Percentiles rank a stretch among this genome's conserved stretches.
These are phyloP conservation scores for Boletus sp. DNA, from an alignment of 768 basidiomycete genomes.

Conservation along the genomic window DNA sequence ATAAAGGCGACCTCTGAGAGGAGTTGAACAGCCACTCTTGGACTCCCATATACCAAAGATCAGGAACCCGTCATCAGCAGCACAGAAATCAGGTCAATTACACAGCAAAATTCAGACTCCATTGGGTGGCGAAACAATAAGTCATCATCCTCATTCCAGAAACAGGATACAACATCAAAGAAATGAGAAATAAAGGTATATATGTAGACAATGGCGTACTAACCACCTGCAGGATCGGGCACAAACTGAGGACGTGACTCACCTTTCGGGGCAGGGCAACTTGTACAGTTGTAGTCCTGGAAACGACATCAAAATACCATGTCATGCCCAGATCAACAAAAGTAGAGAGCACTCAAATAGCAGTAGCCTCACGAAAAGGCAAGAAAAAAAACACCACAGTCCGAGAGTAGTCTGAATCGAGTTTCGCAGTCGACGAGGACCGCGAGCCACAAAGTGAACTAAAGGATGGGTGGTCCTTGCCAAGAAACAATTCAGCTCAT, in stretches of 20 bases:
- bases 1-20: background rate
- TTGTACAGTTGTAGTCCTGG: slow-evolving; percentile 1
- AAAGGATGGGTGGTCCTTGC: slow-evolving; percentile 11
- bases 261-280: background rate
- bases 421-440: slow-evolving; percentile 18
- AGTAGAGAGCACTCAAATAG: background rate
- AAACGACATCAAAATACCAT: background rate
- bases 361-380: slow-evolving; percentile 15
- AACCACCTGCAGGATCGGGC: too few species aligned
- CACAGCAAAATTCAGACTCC: background rate
- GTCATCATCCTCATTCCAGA: background rate
- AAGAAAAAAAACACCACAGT: slow-evolving; percentile 13
- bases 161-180: background rate
- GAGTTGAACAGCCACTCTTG: too few species aligned
- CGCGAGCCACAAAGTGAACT: slow-evolving; percentile 31
- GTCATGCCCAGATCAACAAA: slow-evolving; percentile 1
- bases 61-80: background rate
- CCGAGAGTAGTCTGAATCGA: slow-evolving; percentile 37
- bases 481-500: background rate
- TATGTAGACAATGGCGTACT: background rate
- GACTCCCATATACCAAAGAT: background rate
- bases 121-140: background rate
- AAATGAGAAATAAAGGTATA: background rate
- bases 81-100: background rate
- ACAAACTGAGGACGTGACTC: background rate